These are phyloP conservation scores for Wickerhamiella dianesei DNA, from an alignment of 805 yeast species.

Conservation along the genomic window DNA sequence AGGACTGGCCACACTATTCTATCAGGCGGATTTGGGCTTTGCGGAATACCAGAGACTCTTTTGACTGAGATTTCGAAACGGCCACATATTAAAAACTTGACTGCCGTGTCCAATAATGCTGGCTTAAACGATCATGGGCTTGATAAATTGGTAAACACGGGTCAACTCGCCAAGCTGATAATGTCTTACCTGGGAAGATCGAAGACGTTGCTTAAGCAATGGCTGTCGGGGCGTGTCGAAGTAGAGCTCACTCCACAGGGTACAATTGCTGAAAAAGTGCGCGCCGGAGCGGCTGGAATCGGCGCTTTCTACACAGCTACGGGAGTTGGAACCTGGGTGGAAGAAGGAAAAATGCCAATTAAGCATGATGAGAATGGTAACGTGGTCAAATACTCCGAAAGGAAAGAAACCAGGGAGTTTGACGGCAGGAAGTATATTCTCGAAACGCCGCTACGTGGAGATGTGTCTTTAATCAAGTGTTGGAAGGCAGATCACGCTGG, in stretches of 20 bases:
- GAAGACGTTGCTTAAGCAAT: slow-evolving; percentile 30
- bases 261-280: slow-evolving; percentile 35
- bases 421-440: slow-evolving; percentile 32
- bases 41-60: slow-evolving; percentile 36
- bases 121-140: slow-evolving; percentile 35
- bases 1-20: slow-evolving; percentile 26
- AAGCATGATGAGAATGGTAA: slow-evolving; percentile 28
- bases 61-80: slow-evolving; percentile 28
- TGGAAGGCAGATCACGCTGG: slow-evolving; percentile 37
- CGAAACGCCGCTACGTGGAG: slow-evolving; percentile 34
- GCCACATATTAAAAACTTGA: slow-evolving; percentile 27
- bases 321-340: slow-evolving; percentile 40
- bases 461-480: slow-evolving; percentile 37
- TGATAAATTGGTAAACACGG: slow-evolving; percentile 29
- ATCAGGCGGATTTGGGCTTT: slow-evolving; percentile 39
- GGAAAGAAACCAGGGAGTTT: slow-evolving; percentile 33
- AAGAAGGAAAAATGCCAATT: slow-evolving; percentile 35
- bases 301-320: slow-evolving; percentile 39
- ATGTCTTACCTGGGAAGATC: slow-evolving; percentile 36
- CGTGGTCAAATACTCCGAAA: slow-evolving; percentile 27
- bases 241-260: slow-evolving; percentile 41
- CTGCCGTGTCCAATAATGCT: slow-evolving; percentile 37
- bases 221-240: slow-evolving; percentile 32
- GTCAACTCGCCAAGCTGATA: slow-evolving; percentile 34
- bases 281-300: slow-evolving; percentile 38